These are phyloP conservation scores for Curvularia lunata DNA, from an alignment of 2,329 filamentous ascomycete genomes.

Conservation along the genomic window DNA sequence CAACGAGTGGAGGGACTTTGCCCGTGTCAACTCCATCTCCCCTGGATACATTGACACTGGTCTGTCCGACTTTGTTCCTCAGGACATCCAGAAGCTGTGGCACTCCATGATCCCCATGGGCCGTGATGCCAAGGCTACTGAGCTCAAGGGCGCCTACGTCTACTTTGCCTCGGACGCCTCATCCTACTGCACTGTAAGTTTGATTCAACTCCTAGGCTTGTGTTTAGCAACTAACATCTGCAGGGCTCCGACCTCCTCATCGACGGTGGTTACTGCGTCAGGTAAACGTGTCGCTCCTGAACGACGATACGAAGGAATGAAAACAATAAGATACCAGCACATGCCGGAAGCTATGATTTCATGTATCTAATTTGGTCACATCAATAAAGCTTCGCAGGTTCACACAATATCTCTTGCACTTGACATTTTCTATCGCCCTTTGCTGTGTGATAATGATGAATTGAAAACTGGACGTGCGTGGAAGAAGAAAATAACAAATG, in stretches of 20 bases:
- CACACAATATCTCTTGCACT: constrained; percentile 1
- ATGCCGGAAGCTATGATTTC: constrained; percentile 21
- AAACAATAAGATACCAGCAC: constrained; percentile 19
- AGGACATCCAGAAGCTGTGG: constrained; percentile 76
- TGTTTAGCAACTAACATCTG: constrained; percentile 23
- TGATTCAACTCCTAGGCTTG: neutral
- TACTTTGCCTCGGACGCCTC: constrained; percentile 82
- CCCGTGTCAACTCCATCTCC: constrained; percentile 71
- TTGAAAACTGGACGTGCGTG: neutral
- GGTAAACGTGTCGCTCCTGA: constrained; percentile 39
- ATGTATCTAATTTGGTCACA: constrained; percentile 24
- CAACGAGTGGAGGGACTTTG: constrained; percentile 74
- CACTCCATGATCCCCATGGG: constrained; percentile 81
- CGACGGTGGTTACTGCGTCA: constrained; percentile 72
- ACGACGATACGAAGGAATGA: constrained; percentile 17
- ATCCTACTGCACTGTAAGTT: constrained; percentile 74
- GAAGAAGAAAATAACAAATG: neutral
- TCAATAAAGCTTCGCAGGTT: constrained; percentile 26
- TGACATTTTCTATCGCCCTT: neutral
- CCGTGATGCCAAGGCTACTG: constrained; percentile 73
- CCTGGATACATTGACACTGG: constrained; percentile 74
- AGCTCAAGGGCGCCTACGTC: constrained; percentile 83
- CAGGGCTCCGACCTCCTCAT: constrained; percentile 70
- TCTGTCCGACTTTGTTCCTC: constrained; percentile 68
- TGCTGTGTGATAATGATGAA: neutral